phyloP scores from a whole-genome alignment of 768 basidiomycete species.

The Nidularia pulvinata region DNA sequence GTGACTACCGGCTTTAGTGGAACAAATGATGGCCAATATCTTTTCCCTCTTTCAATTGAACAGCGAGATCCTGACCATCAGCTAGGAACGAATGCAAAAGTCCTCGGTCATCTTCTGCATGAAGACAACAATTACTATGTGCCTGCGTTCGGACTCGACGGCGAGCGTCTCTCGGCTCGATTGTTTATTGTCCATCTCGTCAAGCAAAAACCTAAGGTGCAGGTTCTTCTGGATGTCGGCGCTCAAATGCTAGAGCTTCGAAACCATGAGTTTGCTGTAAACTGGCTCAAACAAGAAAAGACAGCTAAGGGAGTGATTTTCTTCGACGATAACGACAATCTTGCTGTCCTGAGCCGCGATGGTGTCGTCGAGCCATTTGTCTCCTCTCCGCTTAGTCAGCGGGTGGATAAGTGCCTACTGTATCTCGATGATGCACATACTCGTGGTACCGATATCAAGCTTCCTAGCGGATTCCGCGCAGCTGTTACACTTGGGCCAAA shows the following conservation, averaged over 20 bases:
- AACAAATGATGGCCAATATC: conserved; percentile 47
- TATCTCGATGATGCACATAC: conserved; percentile 58
- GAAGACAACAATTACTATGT: conserved; percentile 37
- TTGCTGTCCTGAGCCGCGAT: conserved; percentile 32
- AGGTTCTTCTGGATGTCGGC: conserved; percentile 53
- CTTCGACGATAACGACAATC: conserved; percentile 34
- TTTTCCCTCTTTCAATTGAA: conserved; percentile 30
- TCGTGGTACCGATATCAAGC: conserved; percentile 51
- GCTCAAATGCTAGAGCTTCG: conserved; percentile 54
- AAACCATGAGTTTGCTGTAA: conserved; percentile 33
- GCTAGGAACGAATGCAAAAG: conserved; percentile 45
- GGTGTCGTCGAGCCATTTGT: conserved; percentile 27
- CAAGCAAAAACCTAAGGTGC: conserved; percentile 31
- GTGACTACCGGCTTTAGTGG: conserved; percentile 54
- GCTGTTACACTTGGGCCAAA: conserved; percentile 50
- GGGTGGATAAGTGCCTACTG: conserved; percentile 34
- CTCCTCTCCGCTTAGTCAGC: conserved; percentile 31
- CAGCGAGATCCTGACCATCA: conserved; percentile 37
- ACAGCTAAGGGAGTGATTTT: conserved; percentile 39
- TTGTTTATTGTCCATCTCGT: conserved; percentile 28
- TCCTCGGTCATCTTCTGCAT: conserved; percentile 32
- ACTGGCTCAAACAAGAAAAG: conserved; percentile 33
- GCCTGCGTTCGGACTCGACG: conserved; percentile 15
- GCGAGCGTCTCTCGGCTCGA: conserved; percentile 12
- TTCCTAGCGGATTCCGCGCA: conserved; percentile 38